These are phyloP conservation scores for Pouteria campechiana DNA, from an alignment of 179 eudicot genomes.

Conservation along the genomic window DNA sequence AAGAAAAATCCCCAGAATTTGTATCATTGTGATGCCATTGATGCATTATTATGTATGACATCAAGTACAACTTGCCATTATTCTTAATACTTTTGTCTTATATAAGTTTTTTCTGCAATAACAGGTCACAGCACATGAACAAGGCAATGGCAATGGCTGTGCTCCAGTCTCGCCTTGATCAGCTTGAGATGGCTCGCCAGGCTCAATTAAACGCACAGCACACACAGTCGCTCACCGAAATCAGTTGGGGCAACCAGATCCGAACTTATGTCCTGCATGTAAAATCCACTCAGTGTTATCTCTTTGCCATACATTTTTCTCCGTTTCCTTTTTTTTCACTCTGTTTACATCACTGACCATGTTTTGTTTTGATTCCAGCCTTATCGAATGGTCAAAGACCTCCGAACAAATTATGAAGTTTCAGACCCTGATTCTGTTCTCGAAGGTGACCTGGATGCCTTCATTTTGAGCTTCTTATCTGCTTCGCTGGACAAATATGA, in stretches of 20 bases:
- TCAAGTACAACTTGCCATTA: too few species aligned
- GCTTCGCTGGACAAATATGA: slow-evolving; percentile 61
- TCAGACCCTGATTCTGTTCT: slow-evolving; percentile 95
- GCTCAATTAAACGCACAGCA: slow-evolving; percentile 90
- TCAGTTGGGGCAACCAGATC: slow-evolving; percentile 92
- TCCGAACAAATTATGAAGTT: slow-evolving; percentile 79
- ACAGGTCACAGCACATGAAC: slow-evolving; percentile 92
- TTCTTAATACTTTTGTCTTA: too few species aligned
- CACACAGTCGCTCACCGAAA: slow-evolving; percentile 88
- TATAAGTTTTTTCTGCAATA: not conserved
- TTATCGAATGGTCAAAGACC: slow-evolving; percentile 96
- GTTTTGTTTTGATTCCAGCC: slow-evolving; percentile 44
- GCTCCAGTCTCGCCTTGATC: slow-evolving; percentile 91
- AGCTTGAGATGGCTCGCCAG: slow-evolving; percentile 92
- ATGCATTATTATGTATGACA: too few species aligned
- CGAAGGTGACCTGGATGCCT: slow-evolving; percentile 88
- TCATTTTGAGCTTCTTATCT: slow-evolving; percentile 72
- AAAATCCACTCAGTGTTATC: slow-evolving; percentile 14
- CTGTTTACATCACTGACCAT: not conserved
- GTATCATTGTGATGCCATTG: too few species aligned
- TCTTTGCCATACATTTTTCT: not conserved
- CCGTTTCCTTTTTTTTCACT: not conserved
- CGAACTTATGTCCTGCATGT: slow-evolving; percentile 93
- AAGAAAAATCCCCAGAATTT: too few species aligned
- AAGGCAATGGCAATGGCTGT: slow-evolving; percentile 94